Base-by-base conservation (phyloP, 805 yeast species). In the Priceomyces haplophilus region DNA sequence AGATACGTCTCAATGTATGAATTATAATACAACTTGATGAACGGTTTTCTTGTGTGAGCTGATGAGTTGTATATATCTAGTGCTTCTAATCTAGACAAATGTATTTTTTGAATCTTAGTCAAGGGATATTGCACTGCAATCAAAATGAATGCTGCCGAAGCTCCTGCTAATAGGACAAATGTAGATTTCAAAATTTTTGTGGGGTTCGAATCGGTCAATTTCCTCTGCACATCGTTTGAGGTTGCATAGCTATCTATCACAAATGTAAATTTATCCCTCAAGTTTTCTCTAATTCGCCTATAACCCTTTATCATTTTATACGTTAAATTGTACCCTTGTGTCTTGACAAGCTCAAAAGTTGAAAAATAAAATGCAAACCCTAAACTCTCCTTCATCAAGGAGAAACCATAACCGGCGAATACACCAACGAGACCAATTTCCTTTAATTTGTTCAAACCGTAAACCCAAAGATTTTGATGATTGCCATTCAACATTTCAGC, bases 301-400 rank as follows among this genome's bases (percentile, higher is more conserved):
- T 69, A 73, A 30, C 69, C 60, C 16, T 70, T 63, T 3, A 83
- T 66, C 33, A 74, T 58, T 27, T 65, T 61, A 44, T 74, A 70
- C 0, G 83, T 69, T 41, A 67, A 44, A 39, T 71, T 69, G 53
- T 75, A 80, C 1, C 83, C 79, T 51, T 81, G 79, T 25, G 88
- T 86, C 61, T 86, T 88, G 21, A 89, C 77, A 16, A 79, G 61
- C 61, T 88, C 96, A 62, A 88, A 89, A 1, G 88, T 78, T 11
- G 86, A 75, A 58, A 89, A 89, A 61, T 88, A 89, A 42, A 81
- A 75, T 0, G 91, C 96, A 73, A 88, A 89, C 2, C 95, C 93
- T n/a, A 77, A 64, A 48, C 74, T 79, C 51, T 90, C 97, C 58
- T 89, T 90, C 13, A 85, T 58, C 3, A 87, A 67, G 40, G 90